phyloP scores from a whole-genome alignment of 2,329 filamentous ascomycete species.

The Aspergillus novoparasiticus region DNA sequence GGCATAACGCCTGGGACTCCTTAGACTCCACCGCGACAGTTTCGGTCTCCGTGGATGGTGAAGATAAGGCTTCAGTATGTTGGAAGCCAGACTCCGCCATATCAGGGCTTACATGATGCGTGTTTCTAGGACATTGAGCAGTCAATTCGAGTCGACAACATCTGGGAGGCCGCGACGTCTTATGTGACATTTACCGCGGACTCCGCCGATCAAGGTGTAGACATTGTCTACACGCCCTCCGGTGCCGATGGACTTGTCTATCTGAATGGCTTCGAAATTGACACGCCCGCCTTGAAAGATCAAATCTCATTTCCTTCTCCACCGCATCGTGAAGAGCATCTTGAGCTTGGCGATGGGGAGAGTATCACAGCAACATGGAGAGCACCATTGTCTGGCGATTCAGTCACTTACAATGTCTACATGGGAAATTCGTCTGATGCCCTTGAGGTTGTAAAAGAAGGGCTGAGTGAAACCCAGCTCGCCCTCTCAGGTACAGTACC shows the following conservation, averaged over 20 bases:
- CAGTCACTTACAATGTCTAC: constrained; percentile 11
- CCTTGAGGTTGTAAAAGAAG: background rate
- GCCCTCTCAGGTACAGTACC: background rate
- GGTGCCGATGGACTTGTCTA: constrained; percentile 6
- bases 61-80: constrained; percentile 8
- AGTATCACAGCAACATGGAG: constrained; percentile 7
- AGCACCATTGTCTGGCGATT: background rate
- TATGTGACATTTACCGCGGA: constrained; percentile 11
- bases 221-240: constrained; percentile 9
- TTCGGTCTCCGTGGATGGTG: constrained; percentile 3
- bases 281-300: constrained; percentile 8
- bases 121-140: background rate
- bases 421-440: background rate
- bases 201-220: constrained; percentile 1
- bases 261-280: constrained; percentile 14
- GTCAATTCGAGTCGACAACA: constrained; percentile 9
- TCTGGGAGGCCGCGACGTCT: constrained; percentile 12
- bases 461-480: background rate
- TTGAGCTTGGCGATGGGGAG: background rate
- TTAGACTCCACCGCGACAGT: background rate
- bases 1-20: constrained; percentile 13
- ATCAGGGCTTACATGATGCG: background rate
- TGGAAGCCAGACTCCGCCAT: accelerated
- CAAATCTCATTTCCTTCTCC: constrained; percentile 14
- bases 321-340: constrained; percentile 5